phyloP scores from a whole-genome alignment of 495 filamentous ascomycete species.

The Rostrohypoxylon terebratum region DNA sequence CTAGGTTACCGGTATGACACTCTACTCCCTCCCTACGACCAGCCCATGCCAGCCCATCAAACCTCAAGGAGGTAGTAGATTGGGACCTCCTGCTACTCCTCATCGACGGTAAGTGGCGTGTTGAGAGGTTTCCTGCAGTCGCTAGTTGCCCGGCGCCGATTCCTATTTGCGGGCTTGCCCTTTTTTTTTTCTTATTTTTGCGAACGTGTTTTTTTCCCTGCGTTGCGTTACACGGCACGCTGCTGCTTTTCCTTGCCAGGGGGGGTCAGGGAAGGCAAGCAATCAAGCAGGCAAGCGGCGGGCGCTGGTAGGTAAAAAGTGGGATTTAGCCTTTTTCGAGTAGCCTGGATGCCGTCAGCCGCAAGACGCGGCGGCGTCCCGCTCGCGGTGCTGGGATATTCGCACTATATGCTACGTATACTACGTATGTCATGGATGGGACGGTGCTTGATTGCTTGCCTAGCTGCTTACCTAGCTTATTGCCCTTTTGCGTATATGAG shows the following conservation, averaged over 20 bases:
- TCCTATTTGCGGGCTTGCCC: conserved; percentile 37
- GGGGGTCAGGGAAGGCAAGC: conserved; percentile 12
- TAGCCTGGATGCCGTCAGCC: conserved; percentile 39
- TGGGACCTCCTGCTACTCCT: background rate
- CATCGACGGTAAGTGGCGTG: conserved; percentile 20
- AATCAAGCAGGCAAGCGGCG: conserved; percentile 21
- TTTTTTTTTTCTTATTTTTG: background rate
- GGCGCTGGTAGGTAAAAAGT: background rate
- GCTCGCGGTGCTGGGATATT: background rate
- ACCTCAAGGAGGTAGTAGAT: background rate
- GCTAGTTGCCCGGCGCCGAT: conserved; percentile 27
- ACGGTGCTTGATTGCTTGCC: background rate
- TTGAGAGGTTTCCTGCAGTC: conserved; percentile 35
- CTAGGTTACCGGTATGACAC: background rate
- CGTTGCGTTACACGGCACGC: conserved; percentile 39
- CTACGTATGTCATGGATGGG: background rate
- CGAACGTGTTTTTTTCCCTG: background rate
- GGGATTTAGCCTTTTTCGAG: conserved; percentile 6
- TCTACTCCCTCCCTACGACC: background rate
- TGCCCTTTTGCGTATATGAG: background rate
- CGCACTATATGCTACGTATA: background rate
- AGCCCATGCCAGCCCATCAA: background rate
- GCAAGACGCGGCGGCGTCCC: conserved; percentile 32
- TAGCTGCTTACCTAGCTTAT: background rate
- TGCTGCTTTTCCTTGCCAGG: background rate